Evolutionary conservation across 2,329 filamentous ascomycete genomes (phyloP).

Genomic region (Penicillium verrucosum): DNA sequence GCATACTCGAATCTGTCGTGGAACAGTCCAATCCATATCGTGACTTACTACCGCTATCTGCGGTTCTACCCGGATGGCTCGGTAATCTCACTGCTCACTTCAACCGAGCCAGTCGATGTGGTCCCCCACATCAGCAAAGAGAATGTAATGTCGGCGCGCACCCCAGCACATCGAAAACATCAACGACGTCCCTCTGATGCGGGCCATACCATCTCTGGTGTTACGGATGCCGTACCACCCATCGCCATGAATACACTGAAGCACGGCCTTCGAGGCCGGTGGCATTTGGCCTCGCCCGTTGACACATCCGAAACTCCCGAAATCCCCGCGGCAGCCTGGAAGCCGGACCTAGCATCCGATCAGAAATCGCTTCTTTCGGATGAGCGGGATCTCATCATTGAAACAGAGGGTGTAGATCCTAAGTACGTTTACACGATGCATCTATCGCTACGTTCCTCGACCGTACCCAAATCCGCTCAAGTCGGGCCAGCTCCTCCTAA

Average conservation of each 20-base stretch:
- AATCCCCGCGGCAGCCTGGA: constrained; percentile 12
- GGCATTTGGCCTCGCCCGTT: constrained; percentile 58
- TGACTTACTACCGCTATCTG: constrained; percentile 96
- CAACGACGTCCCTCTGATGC: constrained; percentile 42
- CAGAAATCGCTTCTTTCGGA: constrained; percentile 27
- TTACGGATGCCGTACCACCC: constrained; percentile 35
- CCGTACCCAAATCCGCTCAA: constrained; percentile 53
- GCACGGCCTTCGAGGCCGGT: constrained; percentile 63
- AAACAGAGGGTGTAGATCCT: constrained; percentile 75
- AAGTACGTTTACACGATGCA: constrained; percentile 88
- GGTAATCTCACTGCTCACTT: constrained; percentile 75
- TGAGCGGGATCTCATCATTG: constrained; percentile 66
- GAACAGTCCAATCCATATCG: constrained; percentile 82
- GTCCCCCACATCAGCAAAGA: constrained; percentile 78
- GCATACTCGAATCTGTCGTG: constrained; percentile 67
- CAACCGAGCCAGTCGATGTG: constrained; percentile 77
- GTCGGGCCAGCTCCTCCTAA: constrained; percentile 26
- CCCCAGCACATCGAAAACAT: constrained; percentile 32
- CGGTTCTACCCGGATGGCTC: constrained; percentile 91
- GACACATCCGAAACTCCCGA: constrained; percentile 24
- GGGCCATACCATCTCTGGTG: constrained; percentile 31
- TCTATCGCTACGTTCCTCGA: constrained; percentile 60
- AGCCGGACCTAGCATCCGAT: constrained; percentile 36
- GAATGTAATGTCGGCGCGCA: constrained; percentile 50
- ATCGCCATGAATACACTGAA: constrained; percentile 60